Evolutionary conservation across 1,139 yeast genomes (phyloP), one percentile per base, ranked within the genome.

Genomic region (Kodamaea derodonti): DNA sequence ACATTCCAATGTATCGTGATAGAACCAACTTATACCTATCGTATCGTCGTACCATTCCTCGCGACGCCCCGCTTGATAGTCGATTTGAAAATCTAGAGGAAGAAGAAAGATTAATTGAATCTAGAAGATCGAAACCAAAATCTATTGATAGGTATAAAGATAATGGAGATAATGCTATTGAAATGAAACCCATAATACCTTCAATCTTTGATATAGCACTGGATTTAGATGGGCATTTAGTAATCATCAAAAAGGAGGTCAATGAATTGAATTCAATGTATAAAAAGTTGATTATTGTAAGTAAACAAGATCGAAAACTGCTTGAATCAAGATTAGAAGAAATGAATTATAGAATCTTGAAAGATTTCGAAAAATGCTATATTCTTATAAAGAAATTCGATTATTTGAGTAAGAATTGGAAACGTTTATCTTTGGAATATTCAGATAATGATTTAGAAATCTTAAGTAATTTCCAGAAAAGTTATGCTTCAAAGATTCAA

Each of bases 401-500:
- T 51, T 46, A 66, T 68, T 41, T 73, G 51, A 62, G 62, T 62
- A 38, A 65, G 52, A 56, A 65, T 50, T 49, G 64, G 58, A 41
- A 51, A 42, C 43, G 58, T 43, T 48, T 72, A 49, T 48, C 50
- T 4, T 48, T 68, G 30, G 47, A 60, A 32, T 69, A 66, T 41
- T 60, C 65, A 38, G 52, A 52, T 9, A 71, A 72, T 41, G 94
- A 84, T 47, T 51, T 78, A 27, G 66, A 73, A 32, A 81, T 92
- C 69, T 67, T 88, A 38, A 80, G 77, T 33, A 92, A 90, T 57
- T 78, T 86, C 63, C 84, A 86, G 57, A 84, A 86, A 49, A 80
- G 80, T 31, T 78, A 90, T 57, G 98, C 98, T 3, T 68, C 82
- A 27, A 81, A 82, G 54, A 82, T 94, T 27, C 97, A 92, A 56